A percentile compares a stretch with the other conserved stretches of the same genome.
Evolutionary conservation across 306 rosid species (phyloP).

Genomic region (Pueraria montana): DNA sequence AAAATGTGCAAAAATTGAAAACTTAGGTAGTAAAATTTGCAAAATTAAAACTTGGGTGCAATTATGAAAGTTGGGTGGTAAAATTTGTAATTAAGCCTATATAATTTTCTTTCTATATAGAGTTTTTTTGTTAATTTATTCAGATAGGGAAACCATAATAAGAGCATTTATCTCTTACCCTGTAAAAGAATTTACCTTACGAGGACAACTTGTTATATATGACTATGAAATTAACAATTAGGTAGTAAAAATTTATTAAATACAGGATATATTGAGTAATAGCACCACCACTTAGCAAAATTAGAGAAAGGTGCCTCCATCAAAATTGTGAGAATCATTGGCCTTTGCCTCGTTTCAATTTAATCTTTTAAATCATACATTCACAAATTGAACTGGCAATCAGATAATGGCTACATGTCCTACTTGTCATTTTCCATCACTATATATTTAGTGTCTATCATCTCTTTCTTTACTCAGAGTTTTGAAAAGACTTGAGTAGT

Average conservation of each 20-base stretch:
- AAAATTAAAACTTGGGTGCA: no score
- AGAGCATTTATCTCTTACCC: background rate
- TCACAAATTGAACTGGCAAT: background rate
- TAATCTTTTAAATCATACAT: background rate
- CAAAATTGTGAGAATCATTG: background rate
- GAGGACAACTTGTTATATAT: background rate
- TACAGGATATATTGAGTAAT: background rate
- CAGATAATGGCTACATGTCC: background rate
- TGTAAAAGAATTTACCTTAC: background rate
- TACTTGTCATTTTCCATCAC: background rate
- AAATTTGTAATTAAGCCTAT: no score
- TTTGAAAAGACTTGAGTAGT: background rate
- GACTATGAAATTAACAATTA: background rate
- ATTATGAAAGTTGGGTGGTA: no score
- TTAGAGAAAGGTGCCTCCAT: background rate
- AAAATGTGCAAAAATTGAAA: no score
- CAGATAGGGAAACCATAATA: background rate
- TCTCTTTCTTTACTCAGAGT: background rate
- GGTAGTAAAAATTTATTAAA: background rate
- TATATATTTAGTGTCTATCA: background rate
- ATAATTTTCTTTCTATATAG: no score
- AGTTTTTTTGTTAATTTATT: background rate
- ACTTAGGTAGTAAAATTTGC: no score
- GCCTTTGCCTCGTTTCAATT: background rate
- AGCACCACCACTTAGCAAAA: conserved; percentile 21